Evolutionary conservation across 306 rosid species (phyloP), one percentile per base, ranked within the genome.

Genomic region (Aeschynomene evenia): DNA sequence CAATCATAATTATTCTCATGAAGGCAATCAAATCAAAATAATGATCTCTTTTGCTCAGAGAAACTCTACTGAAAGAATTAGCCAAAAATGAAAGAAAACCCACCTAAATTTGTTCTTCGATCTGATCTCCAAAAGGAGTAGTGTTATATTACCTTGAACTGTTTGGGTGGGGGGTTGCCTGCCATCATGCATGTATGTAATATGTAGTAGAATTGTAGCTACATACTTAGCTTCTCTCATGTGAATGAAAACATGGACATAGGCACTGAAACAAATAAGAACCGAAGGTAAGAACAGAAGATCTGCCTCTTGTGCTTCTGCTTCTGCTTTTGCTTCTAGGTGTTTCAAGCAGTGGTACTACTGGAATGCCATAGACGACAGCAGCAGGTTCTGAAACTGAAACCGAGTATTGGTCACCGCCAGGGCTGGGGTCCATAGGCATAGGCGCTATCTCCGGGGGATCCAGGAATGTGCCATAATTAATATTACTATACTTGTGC

Each of bases 321-420:
- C n/a, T n/a, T n/a, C n/a, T n/a, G n/a, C n/a, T n/a, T n/a, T n/a
- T n/a, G n/a, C n/a, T n/a, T n/a, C n/a, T n/a, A 5, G 28, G 34
- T 28, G 72, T 40, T 14, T 72, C 69, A 55, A 59, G 14, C 23
- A 63, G 36, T 5, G 63, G 53, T 7, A 68, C 77, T 7, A 68
- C 77, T 13, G 88, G 91, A 63, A 86, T 43, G 66, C 89, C 91
- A 77, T 71, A 79, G 15, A 79, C n/a, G n/a, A n/a, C n/a, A n/a
- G n/a, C n/a, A n/a, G n/a, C 89, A 23, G 84, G 85, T 51, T 80
- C 55, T 45, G 82, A 49, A 66, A 68, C 75, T 24, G 82, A 54
- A 63, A 65, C 81, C 76, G 68, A 58, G 19, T 86, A 81, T 67
- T 81, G 90, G 71, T 85, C 86, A 13, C 53, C 34, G 36, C 7